Evolutionary conservation across 1,284 basidiomycete species (phyloP).

Genomic region (Mycena citricolor): DNA sequence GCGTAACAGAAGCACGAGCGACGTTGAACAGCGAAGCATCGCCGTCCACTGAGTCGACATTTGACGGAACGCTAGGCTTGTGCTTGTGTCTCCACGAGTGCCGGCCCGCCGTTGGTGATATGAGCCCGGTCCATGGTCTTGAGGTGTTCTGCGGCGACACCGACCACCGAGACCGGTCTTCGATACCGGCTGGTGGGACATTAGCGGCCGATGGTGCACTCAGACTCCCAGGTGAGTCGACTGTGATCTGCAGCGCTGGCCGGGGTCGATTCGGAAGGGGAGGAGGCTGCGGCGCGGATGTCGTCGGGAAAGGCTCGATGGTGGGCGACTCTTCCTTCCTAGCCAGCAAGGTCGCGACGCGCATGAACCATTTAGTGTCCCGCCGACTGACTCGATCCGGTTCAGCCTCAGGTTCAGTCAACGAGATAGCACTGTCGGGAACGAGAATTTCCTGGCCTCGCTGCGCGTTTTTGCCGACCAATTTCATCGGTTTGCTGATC

Average conservation of each 20-base stretch:
- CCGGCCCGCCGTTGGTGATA: conserved; percentile 29
- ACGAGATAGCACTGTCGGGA: conserved; percentile 6
- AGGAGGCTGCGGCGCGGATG: too few species aligned
- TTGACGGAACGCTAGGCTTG: conserved; percentile 33
- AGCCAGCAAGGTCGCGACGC: conserved; percentile 12
- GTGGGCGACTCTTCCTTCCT: conserved; percentile 6
- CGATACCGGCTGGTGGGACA: background rate
- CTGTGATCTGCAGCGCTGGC: conserved; percentile 22
- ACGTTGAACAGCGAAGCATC: conserved; percentile 22
- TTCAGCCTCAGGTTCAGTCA: background rate
- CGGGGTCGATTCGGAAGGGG: conserved; percentile 8
- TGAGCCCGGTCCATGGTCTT: conserved; percentile 37
- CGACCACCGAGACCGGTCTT: conserved; percentile 39
- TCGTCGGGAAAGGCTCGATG: conserved; percentile 21
- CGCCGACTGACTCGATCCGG: conserved; percentile 8
- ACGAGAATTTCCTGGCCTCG: conserved; percentile 31
- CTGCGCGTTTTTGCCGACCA: conserved; percentile 11
- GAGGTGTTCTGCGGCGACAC: conserved; percentile 35
- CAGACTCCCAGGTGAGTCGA: conserved; percentile 30
- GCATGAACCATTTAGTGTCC: conserved; percentile 21
- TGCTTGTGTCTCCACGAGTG: conserved; percentile 30
- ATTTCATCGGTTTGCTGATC: conserved; percentile 24
- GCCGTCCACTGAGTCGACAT: conserved; percentile 27
- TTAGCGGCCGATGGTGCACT: conserved; percentile 23
- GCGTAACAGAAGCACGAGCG: conserved; percentile 22